Base-by-base conservation (phyloP, 176 grass and related monocot species). In the Alopecurus myosuroides region DNA sequence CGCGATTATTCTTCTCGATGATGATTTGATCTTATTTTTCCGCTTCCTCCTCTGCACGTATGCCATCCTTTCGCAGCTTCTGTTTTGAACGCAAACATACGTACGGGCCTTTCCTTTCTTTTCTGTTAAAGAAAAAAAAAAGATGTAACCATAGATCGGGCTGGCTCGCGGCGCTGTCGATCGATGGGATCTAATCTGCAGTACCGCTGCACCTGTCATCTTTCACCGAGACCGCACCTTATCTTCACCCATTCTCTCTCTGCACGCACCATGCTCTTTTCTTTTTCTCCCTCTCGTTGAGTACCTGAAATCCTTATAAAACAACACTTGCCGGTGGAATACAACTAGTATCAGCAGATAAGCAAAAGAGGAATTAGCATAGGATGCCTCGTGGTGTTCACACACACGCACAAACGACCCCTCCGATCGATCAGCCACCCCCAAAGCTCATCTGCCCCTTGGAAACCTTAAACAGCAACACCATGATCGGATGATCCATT, bases 251-350 rank as follows among this genome's bases (percentile, higher is more conserved):
- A 18, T 51, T 28, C 70, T 11, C 33, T 69, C 63, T 53, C n/a
- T 39, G 29, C 2, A 57, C n/a, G 74, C n/a, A n/a, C n/a, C n/a
- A 77, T 35, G 74, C 77, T 49, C 65, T 26, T 39, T 72, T 36
- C 18, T 2, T 40, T 14, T 33, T 65, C 9, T 65, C 81, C 45
- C 34, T 70, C 45, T 9, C 31, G 61, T 19, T 22, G 11, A 18
- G 51, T 60, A 75, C 70, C 71, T 26, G n/a, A 81, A 87, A 87
- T 36, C 66, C 81, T 79, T 79, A 42, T 70, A 88, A 84, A 80
- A 39, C 36, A 62, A 79, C 41, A 56, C 70, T 66, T 70, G 77
- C 49, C 37, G 26, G 17, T 34, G 31, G 53, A 30, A 51, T 44
- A 75, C 77, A 58, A 6, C 77, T 68, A 61, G 50, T 76, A 77